Percentiles rank a stretch among this genome's conserved stretches.
These are phyloP conservation scores for Alternaria atra DNA, from an alignment of 2,329 filamentous ascomycete genomes.

Conservation along the genomic window DNA sequence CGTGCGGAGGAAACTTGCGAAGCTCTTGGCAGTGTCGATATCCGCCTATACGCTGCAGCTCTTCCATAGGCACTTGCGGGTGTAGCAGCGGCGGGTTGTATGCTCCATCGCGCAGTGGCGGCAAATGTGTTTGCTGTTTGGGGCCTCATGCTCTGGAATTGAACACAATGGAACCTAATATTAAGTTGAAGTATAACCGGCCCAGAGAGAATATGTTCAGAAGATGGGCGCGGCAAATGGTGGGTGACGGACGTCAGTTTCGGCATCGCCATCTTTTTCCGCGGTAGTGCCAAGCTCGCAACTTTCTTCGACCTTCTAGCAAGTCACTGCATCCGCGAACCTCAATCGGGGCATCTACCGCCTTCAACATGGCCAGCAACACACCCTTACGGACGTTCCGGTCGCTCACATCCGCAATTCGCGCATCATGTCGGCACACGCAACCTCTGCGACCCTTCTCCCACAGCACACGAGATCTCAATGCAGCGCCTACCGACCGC, in stretches of 20 bases:
- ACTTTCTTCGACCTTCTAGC: conserved; percentile 34
- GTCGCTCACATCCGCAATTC: conserved; percentile 46
- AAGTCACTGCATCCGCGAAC: conserved; percentile 11
- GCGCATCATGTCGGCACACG: conserved; percentile 50
- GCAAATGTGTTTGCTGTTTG: conserved; percentile 51
- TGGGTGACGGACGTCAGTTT: conserved; percentile 31
- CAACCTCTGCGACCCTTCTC: conserved; percentile 46
- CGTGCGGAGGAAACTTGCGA: conserved; percentile 37
- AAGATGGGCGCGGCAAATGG: conserved; percentile 32
- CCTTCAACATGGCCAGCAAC: conserved; percentile 36
- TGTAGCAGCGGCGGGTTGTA: conserved; percentile 49
- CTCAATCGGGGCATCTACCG: conserved; percentile 25
- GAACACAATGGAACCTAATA: conserved; percentile 2
- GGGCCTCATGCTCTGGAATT: conserved; percentile 56
- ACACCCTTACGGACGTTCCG: conserved; percentile 40
- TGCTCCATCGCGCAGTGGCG: conserved; percentile 53
- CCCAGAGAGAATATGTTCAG: conserved; percentile 15
- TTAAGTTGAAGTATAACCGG: conserved; percentile 19
- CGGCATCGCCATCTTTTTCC: conserved; percentile 37
- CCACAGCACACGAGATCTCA: conserved; percentile 33
- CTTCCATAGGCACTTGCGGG: conserved; percentile 54
- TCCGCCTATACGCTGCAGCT: conserved; percentile 59
- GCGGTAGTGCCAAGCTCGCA: conserved; percentile 25
- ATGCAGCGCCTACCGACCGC: conserved; percentile 16
- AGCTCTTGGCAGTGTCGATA: conserved; percentile 46